Conservation (phyloP, 257 asterid species). For the Przewalskia tangutica region DNA sequence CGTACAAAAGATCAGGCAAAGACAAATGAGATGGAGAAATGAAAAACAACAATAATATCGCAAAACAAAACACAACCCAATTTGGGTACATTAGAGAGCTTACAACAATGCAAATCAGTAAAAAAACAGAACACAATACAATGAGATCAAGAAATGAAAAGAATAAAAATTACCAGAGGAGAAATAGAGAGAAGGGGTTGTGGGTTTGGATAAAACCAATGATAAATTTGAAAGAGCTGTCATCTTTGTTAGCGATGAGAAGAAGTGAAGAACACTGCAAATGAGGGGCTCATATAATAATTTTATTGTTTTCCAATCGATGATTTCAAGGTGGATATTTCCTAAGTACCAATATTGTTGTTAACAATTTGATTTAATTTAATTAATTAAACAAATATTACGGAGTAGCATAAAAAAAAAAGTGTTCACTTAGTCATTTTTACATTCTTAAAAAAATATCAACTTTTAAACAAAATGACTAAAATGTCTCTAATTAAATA, state of each 20-base stretch:
- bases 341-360: background rate
- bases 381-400: background rate
- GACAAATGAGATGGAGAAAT: background rate
- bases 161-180: constrained; percentile 25
- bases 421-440: too few relatives aligned
- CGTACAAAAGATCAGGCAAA: background rate
- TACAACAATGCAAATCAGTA: background rate
- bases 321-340: background rate
- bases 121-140: background rate
- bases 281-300: background rate
- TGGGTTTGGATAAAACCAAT: constrained; percentile 23
- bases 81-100: background rate
- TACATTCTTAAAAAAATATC: too few relatives aligned
- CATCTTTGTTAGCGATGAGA: constrained; percentile 6
- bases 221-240: constrained; percentile 39
- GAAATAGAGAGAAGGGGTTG: constrained; percentile 16
- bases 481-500: too few relatives aligned
- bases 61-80: background rate
- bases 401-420: too few relatives aligned
- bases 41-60: background rate
- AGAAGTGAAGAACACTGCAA: background rate
- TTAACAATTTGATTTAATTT: background rate
- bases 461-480: too few relatives aligned
- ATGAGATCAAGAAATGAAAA: background rate
- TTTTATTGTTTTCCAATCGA: background rate